Conservation (phyloP, 768 basidiomycete species). For the Lactarius hatsudake region DNA sequence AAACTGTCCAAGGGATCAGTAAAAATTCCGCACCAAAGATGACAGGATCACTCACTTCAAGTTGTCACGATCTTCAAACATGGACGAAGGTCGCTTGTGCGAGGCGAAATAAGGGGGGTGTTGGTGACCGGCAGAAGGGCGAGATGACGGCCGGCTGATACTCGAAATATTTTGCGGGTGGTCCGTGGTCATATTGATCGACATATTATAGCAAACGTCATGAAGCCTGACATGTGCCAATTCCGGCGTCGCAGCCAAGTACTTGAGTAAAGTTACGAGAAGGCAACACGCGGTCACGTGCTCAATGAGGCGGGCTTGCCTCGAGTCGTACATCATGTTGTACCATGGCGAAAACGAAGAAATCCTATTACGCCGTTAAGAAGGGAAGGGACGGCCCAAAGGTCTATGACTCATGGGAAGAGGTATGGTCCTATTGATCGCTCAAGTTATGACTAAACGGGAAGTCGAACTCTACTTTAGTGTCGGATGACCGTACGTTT, state of each 20-base stretch:
- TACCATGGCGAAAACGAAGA: slow-evolving; percentile 36
- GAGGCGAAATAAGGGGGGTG: slow-evolving; percentile 19
- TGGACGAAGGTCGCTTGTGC: slow-evolving; percentile 24
- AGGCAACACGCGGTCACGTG: slow-evolving; percentile 7
- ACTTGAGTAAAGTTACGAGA: background rate
- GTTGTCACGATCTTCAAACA: slow-evolving; percentile 21
- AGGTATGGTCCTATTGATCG: slow-evolving; percentile 39
- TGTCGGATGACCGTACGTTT: background rate
- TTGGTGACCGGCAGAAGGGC: slow-evolving; percentile 25
- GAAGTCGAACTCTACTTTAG: background rate
- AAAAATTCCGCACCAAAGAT: background rate
- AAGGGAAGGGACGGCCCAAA: slow-evolving; percentile 55
- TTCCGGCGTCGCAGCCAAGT: background rate
- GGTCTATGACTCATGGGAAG: slow-evolving; percentile 59
- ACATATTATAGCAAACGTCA: slow-evolving; percentile 3
- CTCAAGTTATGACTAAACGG: background rate
- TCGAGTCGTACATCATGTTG: background rate
- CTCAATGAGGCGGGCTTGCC: background rate
- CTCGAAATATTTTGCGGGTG: slow-evolving; percentile 25
- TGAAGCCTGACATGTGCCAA: background rate
- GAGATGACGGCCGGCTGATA: slow-evolving; percentile 27
- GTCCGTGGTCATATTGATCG: slow-evolving; percentile 28
- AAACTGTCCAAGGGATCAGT: slow-evolving; percentile 5
- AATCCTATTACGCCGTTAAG: slow-evolving; percentile 61
- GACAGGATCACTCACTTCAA: slow-evolving; percentile 1